These are phyloP conservation scores for Thelonectria olida DNA, from an alignment of 2,329 filamentous ascomycete genomes.

Conservation along the genomic window DNA sequence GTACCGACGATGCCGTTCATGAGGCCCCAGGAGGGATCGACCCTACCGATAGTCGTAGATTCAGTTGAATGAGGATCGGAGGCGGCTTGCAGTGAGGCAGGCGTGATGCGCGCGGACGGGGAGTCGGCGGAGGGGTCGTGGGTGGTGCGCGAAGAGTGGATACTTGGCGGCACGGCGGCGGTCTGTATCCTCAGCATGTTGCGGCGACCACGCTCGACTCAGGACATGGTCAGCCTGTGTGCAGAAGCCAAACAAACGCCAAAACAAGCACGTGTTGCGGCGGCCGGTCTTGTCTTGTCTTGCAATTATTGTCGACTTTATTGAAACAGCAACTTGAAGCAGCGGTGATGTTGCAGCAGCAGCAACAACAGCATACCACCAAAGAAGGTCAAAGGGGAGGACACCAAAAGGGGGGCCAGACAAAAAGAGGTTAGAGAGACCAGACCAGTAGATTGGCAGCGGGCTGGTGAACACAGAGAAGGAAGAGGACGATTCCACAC, in stretches of 20 bases:
- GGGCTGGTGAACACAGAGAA: slow-evolving; percentile 8
- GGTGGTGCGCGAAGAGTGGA: slow-evolving; percentile 43
- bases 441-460: slow-evolving; percentile 6
- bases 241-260: slow-evolving; percentile 39
- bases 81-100: slow-evolving; percentile 34
- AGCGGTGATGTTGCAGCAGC: slow-evolving; percentile 21
- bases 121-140: slow-evolving; percentile 43
- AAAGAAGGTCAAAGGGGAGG: slow-evolving; percentile 22
- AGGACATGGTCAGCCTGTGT: slow-evolving; percentile 47
- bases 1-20: slow-evolving; percentile 72
- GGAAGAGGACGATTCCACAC: neutral
- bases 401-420: slow-evolving; percentile 21
- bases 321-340: slow-evolving; percentile 17
- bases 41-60: slow-evolving; percentile 24
- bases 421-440: slow-evolving; percentile 26
- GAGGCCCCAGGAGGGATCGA: slow-evolving; percentile 40
- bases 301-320: slow-evolving; percentile 13
- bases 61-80: slow-evolving; percentile 36
- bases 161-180: slow-evolving; percentile 44
- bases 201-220: slow-evolving; percentile 45
- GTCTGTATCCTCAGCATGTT: slow-evolving; percentile 44
- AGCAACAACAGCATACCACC: slow-evolving; percentile 29
- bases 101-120: slow-evolving; percentile 40
- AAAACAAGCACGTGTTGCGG: slow-evolving; percentile 5
- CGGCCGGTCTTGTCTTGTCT: slow-evolving; percentile 3